Conservation (phyloP, 441 rosid genomes). For the Kokia cookei region DNA sequence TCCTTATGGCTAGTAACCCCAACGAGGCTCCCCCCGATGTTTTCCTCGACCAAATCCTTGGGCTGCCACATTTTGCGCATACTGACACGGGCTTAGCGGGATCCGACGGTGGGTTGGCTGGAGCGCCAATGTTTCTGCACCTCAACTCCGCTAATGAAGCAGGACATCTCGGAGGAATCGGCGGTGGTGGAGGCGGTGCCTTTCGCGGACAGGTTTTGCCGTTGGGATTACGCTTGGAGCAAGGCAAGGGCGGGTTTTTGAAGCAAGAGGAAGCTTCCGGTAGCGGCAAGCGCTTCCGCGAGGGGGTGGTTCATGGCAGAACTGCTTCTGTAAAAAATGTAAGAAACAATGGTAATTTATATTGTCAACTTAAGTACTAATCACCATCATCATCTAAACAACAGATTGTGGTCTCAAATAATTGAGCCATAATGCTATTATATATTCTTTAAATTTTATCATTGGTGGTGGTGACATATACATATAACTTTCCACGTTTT, state of each 20-base stretch:
- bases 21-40: conserved; percentile 65
- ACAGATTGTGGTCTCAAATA: background rate
- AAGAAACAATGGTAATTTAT: conserved; percentile 17
- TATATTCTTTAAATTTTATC: background rate
- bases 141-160: conserved; percentile 72
- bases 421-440: background rate
- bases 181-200: conserved; percentile 44
- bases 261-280: conserved; percentile 75
- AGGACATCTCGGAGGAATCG: conserved; percentile 39
- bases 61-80: conserved; percentile 60
- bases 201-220: conserved; percentile 75
- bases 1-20: conserved; percentile 50
- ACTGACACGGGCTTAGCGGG: conserved; percentile 45
- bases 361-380: background rate
- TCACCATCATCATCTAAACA: background rate
- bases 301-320: conserved; percentile 58
- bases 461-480: background rate
- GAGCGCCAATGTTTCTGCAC: conserved; percentile 80
- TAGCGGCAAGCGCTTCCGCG: conserved; percentile 61
- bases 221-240: conserved; percentile 79
- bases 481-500: conserved; percentile 47
- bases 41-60: conserved; percentile 85
- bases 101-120: conserved; percentile 29
- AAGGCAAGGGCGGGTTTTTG: conserved; percentile 75
- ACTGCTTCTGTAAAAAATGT: conserved; percentile 65